Base-by-base conservation (phyloP, 306 rosid species). In the Purshia tridentata region DNA sequence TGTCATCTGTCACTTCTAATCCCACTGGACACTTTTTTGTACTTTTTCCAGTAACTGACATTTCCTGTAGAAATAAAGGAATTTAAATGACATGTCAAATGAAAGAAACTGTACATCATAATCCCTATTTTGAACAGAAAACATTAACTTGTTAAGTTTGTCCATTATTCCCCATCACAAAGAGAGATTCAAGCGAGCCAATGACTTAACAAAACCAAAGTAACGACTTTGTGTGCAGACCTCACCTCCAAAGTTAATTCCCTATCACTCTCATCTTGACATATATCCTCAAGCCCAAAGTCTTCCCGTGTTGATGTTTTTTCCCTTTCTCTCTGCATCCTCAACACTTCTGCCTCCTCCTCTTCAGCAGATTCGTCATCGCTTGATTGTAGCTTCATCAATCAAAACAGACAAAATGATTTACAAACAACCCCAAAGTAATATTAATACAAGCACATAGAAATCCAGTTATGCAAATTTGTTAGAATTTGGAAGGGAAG, bases 301-400 rank as follows among this genome's bases (percentile, higher is more conserved):
- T 92, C 98, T 77, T 79, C 92, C 82, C 68, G 56, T 9, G 92
- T 86, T 15, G 79, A 78, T 37, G 73, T 41, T 69, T 76, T 79
- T 78, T 88, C 87, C 59, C 67, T 85, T 73, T 92, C 88, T 80
- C 81, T 88, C 78, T 81, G 92, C 65, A 84, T 59, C 72, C 81
- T 78, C 22, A 58, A 22, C n/a, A 86, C 98, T 77, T 78, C 77
- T 71, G 80, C 86, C 81, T 88, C 98, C 83, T 94, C 98, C 80
- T 85, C 91, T 62, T 82, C 76, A 46, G 82, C 88, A 68, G 90
- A 88, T 65, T 89, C 96, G 60, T 91, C 97, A 45, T 89, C 98
- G 49, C 96, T 91, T 62, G 92, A 82, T 82, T 80, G 88, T 67
- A 70, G 23, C 96, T 90, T 71, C 70, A 81, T 70, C 23, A 68